Evolutionary conservation across 495 filamentous ascomycete species (phyloP).

Genomic region (Umbilicaria muhlenbergii): DNA sequence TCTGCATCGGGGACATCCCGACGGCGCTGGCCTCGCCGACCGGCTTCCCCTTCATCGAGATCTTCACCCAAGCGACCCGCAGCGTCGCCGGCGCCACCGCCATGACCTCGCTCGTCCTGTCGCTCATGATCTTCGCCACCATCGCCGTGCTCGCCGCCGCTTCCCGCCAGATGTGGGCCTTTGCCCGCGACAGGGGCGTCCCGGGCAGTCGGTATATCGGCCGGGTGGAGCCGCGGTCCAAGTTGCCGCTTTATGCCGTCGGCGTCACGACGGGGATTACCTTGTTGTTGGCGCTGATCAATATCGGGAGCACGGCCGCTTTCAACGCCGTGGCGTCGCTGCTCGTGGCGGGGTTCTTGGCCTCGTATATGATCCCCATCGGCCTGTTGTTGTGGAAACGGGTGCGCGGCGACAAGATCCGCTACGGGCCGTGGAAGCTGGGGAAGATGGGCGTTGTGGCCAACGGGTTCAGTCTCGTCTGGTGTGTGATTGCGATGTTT

Average conservation of each 20-base stretch:
- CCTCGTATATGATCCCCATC: constrained; percentile 35
- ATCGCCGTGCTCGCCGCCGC: constrained; percentile 35
- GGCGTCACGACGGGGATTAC: constrained; percentile 22
- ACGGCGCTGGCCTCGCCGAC: constrained; percentile 22
- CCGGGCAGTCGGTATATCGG: constrained; percentile 18
- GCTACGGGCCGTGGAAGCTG: constrained; percentile 16
- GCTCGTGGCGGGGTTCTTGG: constrained; percentile 27
- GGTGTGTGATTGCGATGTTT: constrained; percentile 15
- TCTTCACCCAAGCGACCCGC: constrained; percentile 30
- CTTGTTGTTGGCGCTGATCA: constrained; percentile 32
- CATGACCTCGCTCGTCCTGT: constrained; percentile 30
- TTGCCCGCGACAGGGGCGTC: constrained; percentile 43
- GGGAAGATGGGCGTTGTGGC: constrained; percentile 16
- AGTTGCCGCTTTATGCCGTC: constrained; percentile 33
- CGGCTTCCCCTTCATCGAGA: constrained; percentile 36
- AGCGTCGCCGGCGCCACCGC: constrained; percentile 27
- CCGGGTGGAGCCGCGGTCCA: constrained; percentile 18
- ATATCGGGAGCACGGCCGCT: constrained; percentile 29
- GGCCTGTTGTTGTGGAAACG: constrained; percentile 22
- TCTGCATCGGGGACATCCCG: constrained; percentile 25
- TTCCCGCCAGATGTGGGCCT: constrained; percentile 28
- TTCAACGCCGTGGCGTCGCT: constrained; percentile 36
- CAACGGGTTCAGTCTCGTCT: constrained; percentile 20
- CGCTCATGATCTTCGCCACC: constrained; percentile 28
- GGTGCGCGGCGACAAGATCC: constrained; percentile 15